These are phyloP conservation scores for Hypoxylon lienhwacheense DNA, from an alignment of 495 filamentous ascomycete species.

Conservation along the genomic window DNA sequence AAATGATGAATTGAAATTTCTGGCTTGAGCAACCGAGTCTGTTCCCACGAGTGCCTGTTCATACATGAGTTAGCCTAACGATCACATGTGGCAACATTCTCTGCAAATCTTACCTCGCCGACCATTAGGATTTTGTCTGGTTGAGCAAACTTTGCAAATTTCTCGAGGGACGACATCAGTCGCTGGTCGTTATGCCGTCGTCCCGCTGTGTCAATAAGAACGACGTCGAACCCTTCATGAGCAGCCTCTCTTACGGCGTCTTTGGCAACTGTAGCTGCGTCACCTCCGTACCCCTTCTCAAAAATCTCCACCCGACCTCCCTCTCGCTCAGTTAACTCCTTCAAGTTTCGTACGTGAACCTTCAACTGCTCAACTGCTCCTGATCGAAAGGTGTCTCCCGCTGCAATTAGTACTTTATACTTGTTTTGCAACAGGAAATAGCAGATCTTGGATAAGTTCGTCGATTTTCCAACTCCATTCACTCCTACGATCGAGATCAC, in stretches of 20 bases:
- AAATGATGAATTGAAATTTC: conserved; percentile 94
- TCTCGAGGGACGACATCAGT: conserved; percentile 92
- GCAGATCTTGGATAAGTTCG: conserved; percentile 93
- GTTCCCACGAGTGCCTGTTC: conserved; percentile 81
- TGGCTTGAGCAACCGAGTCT: conserved; percentile 90
- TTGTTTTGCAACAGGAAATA: conserved; percentile 97
- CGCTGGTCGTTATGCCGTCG: conserved; percentile 93
- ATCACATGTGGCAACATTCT: neutral
- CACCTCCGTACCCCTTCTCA: conserved; percentile 96
- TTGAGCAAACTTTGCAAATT: conserved; percentile 92
- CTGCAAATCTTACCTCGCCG: conserved; percentile 63
- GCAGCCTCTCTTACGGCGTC: conserved; percentile 83
- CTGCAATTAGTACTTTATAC: conserved; percentile 91
- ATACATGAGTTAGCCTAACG: conserved; percentile 16
- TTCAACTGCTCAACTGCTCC: conserved; percentile 96
- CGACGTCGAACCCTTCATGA: conserved; percentile 80
- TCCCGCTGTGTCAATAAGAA: conserved; percentile 94
- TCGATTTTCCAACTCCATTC: conserved; percentile 97
- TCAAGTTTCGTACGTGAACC: conserved; percentile 88
- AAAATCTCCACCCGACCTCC: conserved; percentile 85
- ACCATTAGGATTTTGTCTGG: conserved; percentile 99
- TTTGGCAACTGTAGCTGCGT: conserved; percentile 91
- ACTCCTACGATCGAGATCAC: conserved; percentile 98
- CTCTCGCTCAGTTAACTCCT: conserved; percentile 79
- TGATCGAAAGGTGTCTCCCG: conserved; percentile 96